These are phyloP conservation scores for Limnanthes douglasii DNA, from an alignment of 345 rosid genomes.

Conservation along the genomic window DNA sequence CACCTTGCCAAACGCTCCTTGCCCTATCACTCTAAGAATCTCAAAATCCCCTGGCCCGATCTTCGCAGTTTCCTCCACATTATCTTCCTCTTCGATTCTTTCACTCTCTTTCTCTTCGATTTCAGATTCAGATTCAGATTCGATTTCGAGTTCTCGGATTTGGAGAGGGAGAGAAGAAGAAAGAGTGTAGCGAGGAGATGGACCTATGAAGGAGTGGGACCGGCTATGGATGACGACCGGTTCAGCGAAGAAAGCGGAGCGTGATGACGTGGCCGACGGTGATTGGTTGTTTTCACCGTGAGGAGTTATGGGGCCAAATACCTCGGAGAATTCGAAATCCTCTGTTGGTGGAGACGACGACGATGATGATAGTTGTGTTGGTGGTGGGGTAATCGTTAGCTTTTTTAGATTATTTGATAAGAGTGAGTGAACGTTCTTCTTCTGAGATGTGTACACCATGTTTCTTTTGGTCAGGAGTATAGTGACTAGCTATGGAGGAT, in stretches of 20 bases:
- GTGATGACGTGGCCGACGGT: conserved; percentile 14
- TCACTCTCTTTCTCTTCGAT: not conserved
- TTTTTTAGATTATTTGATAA: conserved; percentile 34
- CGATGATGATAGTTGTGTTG: too few species aligned
- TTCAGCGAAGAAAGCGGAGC: conserved; percentile 15
- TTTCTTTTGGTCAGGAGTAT: too few species aligned
- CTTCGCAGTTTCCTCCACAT: too few species aligned
- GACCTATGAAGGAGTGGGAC: conserved; percentile 66
- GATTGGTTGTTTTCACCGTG: conserved; percentile 13
- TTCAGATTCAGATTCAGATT: conserved; percentile 15
- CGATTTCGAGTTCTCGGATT: conserved; percentile 22
- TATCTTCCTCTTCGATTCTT: not conserved
- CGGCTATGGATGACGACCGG: conserved; percentile 45
- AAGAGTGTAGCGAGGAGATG: conserved; percentile 52
- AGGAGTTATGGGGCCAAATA: conserved; percentile 48
- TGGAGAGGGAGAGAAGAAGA: conserved; percentile 27
- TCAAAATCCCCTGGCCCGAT: conserved; percentile 50
- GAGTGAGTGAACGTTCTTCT: conserved; percentile 29
- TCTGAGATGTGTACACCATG: conserved; percentile 28
- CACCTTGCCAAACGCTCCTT: conserved; percentile 65
- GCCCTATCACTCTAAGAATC: conserved; percentile 49
- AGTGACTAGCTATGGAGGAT: too few species aligned
- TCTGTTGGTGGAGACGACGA: conserved; percentile 6
- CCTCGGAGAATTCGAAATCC: conserved; percentile 44
- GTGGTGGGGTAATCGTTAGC: conserved; percentile 37